A percentile compares a stretch with the other conserved stretches of the same genome.
Conservation (phyloP, 192 early-diverging fungal genomes). For the Radiomyces spectabilis region DNA sequence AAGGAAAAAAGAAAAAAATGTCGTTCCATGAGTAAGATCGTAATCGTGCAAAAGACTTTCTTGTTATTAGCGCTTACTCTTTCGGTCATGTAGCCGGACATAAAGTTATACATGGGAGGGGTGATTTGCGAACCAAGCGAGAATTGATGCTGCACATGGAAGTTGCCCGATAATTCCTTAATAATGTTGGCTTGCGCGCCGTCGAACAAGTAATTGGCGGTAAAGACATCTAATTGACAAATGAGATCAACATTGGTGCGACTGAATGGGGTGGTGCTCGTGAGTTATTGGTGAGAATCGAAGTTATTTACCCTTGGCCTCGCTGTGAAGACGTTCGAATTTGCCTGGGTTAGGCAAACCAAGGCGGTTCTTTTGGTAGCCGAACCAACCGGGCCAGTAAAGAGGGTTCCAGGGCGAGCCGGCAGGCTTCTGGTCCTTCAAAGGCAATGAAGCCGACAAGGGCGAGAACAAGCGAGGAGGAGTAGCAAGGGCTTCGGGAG, state of each 20-base stretch:
- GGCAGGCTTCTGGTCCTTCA: slow-evolving; percentile 14
- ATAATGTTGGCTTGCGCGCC: slow-evolving; percentile 91
- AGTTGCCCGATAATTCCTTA: slow-evolving; percentile 88
- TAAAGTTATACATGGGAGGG: slow-evolving; percentile 90
- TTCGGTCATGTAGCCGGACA: slow-evolving; percentile 74
- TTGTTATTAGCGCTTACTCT: slow-evolving; percentile 37
- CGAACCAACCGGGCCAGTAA: slow-evolving; percentile 22
- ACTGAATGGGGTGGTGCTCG: too few species aligned
- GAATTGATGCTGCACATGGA: slow-evolving; percentile 92
- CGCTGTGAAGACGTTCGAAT: slow-evolving; percentile 76
- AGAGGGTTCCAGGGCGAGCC: slow-evolving; percentile 24
- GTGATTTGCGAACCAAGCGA: slow-evolving; percentile 72
- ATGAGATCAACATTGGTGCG: too few species aligned
- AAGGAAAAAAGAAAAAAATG: not conserved
- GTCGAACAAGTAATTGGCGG: slow-evolving; percentile 86
- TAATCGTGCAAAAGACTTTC: too few species aligned
- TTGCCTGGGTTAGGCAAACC: slow-evolving; percentile 74
- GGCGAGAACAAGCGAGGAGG: slow-evolving; percentile 13
- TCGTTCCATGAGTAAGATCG: too few species aligned
- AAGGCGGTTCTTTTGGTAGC: slow-evolving; percentile 32
- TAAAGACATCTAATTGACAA: slow-evolving; percentile 71
- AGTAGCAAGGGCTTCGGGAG: not conserved
- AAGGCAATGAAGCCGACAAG: not conserved
- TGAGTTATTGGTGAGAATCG: not conserved
- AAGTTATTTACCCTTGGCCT: slow-evolving; percentile 66